Evolutionary conservation across 73 alveolate genomes (phyloP).

Genomic region (Paramecium tetraurelia): DNA sequence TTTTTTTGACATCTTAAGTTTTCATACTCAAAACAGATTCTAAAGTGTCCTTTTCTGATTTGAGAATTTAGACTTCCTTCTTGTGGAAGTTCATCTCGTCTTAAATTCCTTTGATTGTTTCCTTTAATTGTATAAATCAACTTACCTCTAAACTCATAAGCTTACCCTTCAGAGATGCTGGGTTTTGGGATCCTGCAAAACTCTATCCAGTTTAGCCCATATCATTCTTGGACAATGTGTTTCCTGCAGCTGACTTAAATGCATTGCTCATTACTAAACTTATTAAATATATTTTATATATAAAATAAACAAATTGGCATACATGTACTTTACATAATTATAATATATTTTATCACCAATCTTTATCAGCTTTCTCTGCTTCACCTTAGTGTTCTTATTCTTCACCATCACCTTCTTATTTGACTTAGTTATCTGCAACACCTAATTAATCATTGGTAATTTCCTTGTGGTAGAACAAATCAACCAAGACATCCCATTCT

Average conservation of each 20-base stretch:
- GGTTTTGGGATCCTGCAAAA: conserved; percentile 65
- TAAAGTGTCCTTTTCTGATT: conserved; percentile 92
- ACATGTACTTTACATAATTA: conserved; percentile 10
- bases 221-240: conserved; percentile 9
- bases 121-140: conserved; percentile 43
- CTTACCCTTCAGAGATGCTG: conserved; percentile 80
- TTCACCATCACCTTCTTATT: conserved; percentile 54
- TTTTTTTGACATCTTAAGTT: conserved; percentile 92
- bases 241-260: conserved; percentile 39
- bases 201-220: conserved; percentile 47
- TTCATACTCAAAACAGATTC: conserved; percentile 93
- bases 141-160: conserved; percentile 64
- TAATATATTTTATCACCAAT: conserved; percentile 15
- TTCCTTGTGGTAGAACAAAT: conserved; percentile 59
- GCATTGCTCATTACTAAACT: neutral
- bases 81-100: conserved; percentile 95
- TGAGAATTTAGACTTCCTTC: conserved; percentile 85
- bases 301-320: neutral
- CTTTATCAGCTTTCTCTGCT: neutral
- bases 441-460: conserved; percentile 47
- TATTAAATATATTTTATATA: neutral
- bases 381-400: neutral
- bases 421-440: conserved; percentile 25
- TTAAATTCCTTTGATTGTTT: conserved; percentile 81
- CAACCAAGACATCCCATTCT: conserved; percentile 70